Base-by-base conservation (phyloP, 2,329 filamentous ascomycete genomes). In the Bipolaris bicolor region DNA sequence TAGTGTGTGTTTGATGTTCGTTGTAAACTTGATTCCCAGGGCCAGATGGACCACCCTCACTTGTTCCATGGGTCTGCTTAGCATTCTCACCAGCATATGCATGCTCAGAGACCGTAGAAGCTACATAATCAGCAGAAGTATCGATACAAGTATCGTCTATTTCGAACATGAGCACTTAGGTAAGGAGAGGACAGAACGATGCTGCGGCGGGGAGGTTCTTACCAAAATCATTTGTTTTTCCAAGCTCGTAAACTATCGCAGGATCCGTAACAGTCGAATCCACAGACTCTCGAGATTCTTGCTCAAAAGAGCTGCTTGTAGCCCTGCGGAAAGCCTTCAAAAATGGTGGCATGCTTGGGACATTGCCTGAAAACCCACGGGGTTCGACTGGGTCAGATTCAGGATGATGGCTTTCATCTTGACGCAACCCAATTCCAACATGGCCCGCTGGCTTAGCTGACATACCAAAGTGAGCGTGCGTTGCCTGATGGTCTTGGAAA, bases 241-340 rank as follows among this genome's bases (percentile, higher is more conserved):
- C 66, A 18, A 59, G 54, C 53, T 58, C 60, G 24, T 54, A 62
- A 2, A 66, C 52, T 13, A 67, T 54, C n/a, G 64, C 59, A 6
- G 64, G 43, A 34, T 71, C 64, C 5, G 36, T 46, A 3, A 49
- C 41, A 18, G 50, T 41, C 5, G 55, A 43, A 45, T 68, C 54
- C 6, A 49, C 39, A 5, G 24, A n/a, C 4, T 40, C n/a, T 9
- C 45, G 40, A 15, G 37, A n/a, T 15, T 55, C 60, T 31, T 62
- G 68, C 18, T 68, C 53, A 7, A 64, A 71, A 1, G 60, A 61
- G 10, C 37, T 40, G 40, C 67, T 72, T n/a, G 62, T 52, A 10
- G 43, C 48, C 37, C 58, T 56, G 16, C 9, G 5, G 15, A 2
- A 46, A 46, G 7, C 2, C 7, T 31, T 13, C 4, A 26, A 33